A percentile compares a stretch with the other conserved stretches of the same genome.
Evolutionary conservation across 352 stramenopile species (phyloP).

Genomic region (Paralagenidium karlingii): DNA sequence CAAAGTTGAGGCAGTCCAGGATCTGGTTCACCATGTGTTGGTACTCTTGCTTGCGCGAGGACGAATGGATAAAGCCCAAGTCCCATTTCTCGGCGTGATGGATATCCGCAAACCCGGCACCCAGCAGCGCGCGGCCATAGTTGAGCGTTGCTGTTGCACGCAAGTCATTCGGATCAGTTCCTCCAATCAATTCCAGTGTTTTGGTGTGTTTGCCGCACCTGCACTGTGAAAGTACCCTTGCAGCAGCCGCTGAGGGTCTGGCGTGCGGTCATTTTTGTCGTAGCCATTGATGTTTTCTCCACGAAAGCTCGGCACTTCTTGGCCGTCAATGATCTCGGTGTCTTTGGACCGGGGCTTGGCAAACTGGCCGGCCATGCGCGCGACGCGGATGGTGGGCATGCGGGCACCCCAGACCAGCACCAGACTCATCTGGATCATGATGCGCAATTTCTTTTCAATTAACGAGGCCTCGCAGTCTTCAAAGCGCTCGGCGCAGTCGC

Average conservation of each 20-base stretch:
- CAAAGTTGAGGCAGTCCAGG: conserved; percentile 95
- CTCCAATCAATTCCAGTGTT: conserved; percentile 1
- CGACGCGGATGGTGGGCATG: conserved; percentile 95
- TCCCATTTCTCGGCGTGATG: conserved; percentile 95
- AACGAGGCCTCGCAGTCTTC: conserved; percentile 79
- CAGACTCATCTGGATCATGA: conserved; percentile 97
- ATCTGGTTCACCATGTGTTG: conserved; percentile 95
- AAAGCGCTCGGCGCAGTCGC: conserved; percentile 97
- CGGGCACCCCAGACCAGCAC: conserved; percentile 94
- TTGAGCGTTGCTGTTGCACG: conserved; percentile 86
- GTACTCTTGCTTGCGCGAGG: conserved; percentile 89
- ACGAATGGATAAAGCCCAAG: conserved; percentile 95
- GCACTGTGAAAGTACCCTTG: conserved; percentile 96
- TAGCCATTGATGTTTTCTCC: conserved; percentile 98
- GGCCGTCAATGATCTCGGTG: conserved; percentile 90
- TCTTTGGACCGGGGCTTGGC: conserved; percentile 94
- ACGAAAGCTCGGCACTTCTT: conserved; percentile 92
- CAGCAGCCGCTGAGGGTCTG: conserved; percentile 91
- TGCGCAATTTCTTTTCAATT: conserved; percentile 88
- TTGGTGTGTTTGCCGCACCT: conserved; percentile 5
- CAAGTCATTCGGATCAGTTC: neutral
- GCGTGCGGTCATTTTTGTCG: conserved; percentile 84
- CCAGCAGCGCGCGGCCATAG: conserved; percentile 92
- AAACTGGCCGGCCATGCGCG: conserved; percentile 97
- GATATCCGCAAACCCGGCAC: conserved; percentile 95